Base-by-base conservation (phyloP, 345 rosid genomes). In the Populus ilicifolia region DNA sequence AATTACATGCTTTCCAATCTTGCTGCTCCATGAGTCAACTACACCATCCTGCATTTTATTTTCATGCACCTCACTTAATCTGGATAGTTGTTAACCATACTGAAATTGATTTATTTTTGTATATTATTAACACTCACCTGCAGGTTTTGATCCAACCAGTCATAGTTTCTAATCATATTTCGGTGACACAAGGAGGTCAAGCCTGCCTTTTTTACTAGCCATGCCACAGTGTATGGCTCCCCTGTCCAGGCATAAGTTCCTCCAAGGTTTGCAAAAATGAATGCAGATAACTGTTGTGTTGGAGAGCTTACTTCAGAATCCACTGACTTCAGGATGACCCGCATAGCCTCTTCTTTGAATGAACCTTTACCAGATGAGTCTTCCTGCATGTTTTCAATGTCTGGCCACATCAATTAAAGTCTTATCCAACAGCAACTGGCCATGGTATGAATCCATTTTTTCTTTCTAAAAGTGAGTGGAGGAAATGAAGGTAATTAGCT, bases 171-270 rank as follows among this genome's bases (percentile, higher is more conserved):
- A 63, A 95, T 90, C 94, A 95, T 81, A 79, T 90, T 95, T 83
- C 87, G 86, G 75, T 89, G 93, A 74, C 76, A 35, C 68, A 80
- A 41, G 2, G 97, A 93, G 75, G 73, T 84, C 69, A 91, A 75
- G n/a, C 98, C 98, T 17, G 92, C 94, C 86, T 89, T 95, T 86
- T 88, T 95, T 43, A 95, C 88, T 18, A 95, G 81, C 95, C 95
- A 95, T 41, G 97, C 94, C 48, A 89, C 75, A 7, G 98, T 95
- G 80, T 90, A 93, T 63, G 98, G 82, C 41, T 95, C 96, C 77
- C 98, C 99, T 46, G 87, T 84, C 98, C 97, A 91, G 64, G 94
- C 75, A 85, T 89, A 95, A 54, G 97, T 95, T 73, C 98, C 98
- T 46, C 99, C 99, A 5, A 95, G 81, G 79, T 95, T 91, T 23